phyloP scores from a whole-genome alignment of 2,329 filamentous ascomycete species.

The Iodosphaeria phyllophila region DNA sequence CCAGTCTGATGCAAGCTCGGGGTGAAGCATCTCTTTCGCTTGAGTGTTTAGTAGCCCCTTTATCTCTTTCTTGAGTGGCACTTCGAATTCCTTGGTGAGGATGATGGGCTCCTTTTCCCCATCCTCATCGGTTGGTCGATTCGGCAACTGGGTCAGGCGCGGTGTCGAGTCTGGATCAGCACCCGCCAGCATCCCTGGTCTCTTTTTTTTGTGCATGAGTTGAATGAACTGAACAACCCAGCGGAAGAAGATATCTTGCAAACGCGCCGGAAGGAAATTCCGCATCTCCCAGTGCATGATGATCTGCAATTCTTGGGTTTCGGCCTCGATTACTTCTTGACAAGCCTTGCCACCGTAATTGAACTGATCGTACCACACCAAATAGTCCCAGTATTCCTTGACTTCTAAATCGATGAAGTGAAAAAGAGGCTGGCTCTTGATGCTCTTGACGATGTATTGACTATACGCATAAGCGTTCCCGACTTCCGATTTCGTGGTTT shows the following conservation, averaged over 20 bases:
- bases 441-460: constrained; percentile 94
- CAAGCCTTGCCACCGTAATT: constrained; percentile 96
- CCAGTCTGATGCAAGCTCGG: constrained; percentile 75
- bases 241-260: constrained; percentile 75
- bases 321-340: constrained; percentile 54
- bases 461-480: constrained; percentile 94
- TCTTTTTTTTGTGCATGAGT: constrained; percentile 78
- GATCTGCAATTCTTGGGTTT: constrained; percentile 64
- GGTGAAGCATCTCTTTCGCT: constrained; percentile 74
- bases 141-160: constrained; percentile 37
- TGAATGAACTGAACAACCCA: constrained; percentile 93
- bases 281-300: constrained; percentile 98
- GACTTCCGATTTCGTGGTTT: constrained; percentile 92
- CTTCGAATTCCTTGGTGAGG: constrained; percentile 68
- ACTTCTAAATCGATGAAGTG: constrained; percentile 95
- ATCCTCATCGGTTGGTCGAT: constrained; percentile 36
- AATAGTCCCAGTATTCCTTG: constrained; percentile 98
- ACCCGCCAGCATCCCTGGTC: constrained; percentile 25
- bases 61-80: constrained; percentile 79
- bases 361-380: constrained; percentile 97
- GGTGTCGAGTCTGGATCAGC: constrained; percentile 31
- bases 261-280: constrained; percentile 62
- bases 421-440: constrained; percentile 87
- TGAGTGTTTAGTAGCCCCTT: constrained; percentile 65
- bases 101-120: constrained; percentile 45